Base-by-base conservation (phyloP, 2,329 filamentous ascomycete species). In the Amauroascus niger region DNA sequence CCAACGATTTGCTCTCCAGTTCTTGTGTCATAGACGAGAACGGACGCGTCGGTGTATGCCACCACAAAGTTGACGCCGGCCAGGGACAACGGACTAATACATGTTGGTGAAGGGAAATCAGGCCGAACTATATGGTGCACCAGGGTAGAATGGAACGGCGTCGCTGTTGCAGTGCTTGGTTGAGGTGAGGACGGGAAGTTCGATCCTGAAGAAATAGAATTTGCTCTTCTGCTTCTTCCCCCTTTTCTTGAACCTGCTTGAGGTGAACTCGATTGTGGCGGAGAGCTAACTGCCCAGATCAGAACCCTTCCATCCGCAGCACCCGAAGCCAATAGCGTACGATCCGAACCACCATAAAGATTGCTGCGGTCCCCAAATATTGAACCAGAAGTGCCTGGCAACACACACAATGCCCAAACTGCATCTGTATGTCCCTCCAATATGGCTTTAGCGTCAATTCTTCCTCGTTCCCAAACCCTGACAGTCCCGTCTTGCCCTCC, bases 381-480 rank as follows among this genome's bases (percentile, higher is more conserved):
- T 26, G 84, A 76, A 2, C 85, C 87, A 16, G 88, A 78, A 0
- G 87, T 91, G 2, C 87, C 83, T 2, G 93, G 93, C 2, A 98
- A 79, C 13, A 97, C 88, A 64, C 90, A 96, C 2, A 98, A 79
- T 2, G 89, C 85, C 93, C 93, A 98, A 3, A 98, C 88, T 3
- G 90, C 88, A 74, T 98, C 93, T 0, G 86, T 95, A 65, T 97
- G 93, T 0, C 90, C 91, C 60, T 96, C 88, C 3, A 98, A 76
- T 0, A 89, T 95, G 1, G 89, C 89, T 70, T 97, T 97, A 6
- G 93, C 89, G 66, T 97, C 93, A 30, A 98, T 88, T 45, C 91
- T 79, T 26, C 91, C 91, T 49, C 90, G 82, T 69, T 98, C 91
- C 93, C 93, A 98, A 0, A 98, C 89, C 28, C 90, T 82, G 35